Percentiles rank a stretch among this genome's conserved stretches.
phyloP scores from a whole-genome alignment of 768 basidiomycete genomes.

The Candolleomyces aberdarensis region DNA sequence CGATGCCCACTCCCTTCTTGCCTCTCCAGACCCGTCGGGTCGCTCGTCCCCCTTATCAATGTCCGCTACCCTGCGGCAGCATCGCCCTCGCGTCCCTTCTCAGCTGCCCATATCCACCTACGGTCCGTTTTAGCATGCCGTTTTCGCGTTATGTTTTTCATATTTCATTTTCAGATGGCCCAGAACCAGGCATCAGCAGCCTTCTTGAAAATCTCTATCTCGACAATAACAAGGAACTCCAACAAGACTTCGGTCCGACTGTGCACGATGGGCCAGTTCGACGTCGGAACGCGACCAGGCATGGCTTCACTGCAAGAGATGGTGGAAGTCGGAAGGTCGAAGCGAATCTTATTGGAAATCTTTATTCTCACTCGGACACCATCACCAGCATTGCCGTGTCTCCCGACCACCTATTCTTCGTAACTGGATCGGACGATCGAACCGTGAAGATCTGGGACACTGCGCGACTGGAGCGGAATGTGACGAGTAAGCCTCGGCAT shows the following conservation, averaged over 20 bases:
- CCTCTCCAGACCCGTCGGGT: conserved; percentile 71
- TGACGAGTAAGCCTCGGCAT: conserved; percentile 79
- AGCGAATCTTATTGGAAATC: conserved; percentile 78
- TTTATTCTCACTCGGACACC: conserved; percentile 77
- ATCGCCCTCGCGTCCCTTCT: conserved; percentile 47
- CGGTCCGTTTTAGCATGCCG: conserved; percentile 40
- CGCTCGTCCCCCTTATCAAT: conserved; percentile 72
- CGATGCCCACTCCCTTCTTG: conserved; percentile 70
- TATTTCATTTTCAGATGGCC: conserved; percentile 57
- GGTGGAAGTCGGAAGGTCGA: conserved; percentile 59
- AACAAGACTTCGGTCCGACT: conserved; percentile 89
- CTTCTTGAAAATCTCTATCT: conserved; percentile 87
- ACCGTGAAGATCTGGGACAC: conserved; percentile 93
- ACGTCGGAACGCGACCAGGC: conserved; percentile 68
- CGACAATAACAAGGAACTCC: conserved; percentile 81
- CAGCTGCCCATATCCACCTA: conserved; percentile 66
- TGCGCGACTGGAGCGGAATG: conserved; percentile 89
- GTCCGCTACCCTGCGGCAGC: conserved; percentile 50
- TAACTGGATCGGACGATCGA: conserved; percentile 91
- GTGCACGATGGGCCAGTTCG: conserved; percentile 80
- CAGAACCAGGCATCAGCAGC: conserved; percentile 86
- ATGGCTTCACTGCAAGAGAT: conserved; percentile 67
- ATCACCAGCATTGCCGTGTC: conserved; percentile 82
- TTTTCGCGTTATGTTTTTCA: neutral
- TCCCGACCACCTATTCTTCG: conserved; percentile 93